Evolutionary conservation across 2,329 filamentous ascomycete species (phyloP), one percentile per base, ranked within the genome.

Genomic region (Xylaria digitata): DNA sequence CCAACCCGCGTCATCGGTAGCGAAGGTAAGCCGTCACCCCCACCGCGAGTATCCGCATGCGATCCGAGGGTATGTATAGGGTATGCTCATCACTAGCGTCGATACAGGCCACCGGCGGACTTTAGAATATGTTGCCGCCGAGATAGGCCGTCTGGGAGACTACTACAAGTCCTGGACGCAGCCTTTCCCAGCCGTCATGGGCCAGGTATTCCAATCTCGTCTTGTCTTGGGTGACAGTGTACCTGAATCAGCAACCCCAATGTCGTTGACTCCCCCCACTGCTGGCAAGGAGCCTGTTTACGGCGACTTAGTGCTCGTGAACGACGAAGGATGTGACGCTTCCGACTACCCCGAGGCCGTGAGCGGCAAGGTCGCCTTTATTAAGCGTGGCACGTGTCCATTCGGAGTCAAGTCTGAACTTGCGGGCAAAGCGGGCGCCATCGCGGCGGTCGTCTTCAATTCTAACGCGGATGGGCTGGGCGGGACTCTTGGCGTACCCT

Each of bases 401-500:
- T 96, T 95, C 72, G 91, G 89, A 11, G 79, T 84, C 66, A 96
- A 96, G 81, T 90, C 90, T 1, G 84, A 84, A 60, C 80, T 86
- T 15, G 92, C 92, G 6, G 90, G 89, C 48, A 83, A 82, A 55
- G 90, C 90, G 1, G 91, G 92, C 21, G 92, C 92, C 5, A 78
- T 87, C 3, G 92, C 89, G 1, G 90, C 89, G 0, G 80, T 96
- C 15, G 83, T 96, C 56, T 94, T 92, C 80, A 93, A 95, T 82
- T 90, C 89, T 71, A 87, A 88, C 55, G 79, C 84, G 0, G 91
- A 87, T 1, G 77, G 80, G 3, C 79, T 93, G 0, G 83, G 85
- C 57, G 92, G 92, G 46, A 94, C 92, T 0, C 82, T 96, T 3
- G 91, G 90, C 11, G 82, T 81, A 0, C 88, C 89, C 0, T 80